Evolutionary conservation across 2,329 filamentous ascomycete species (phyloP).

Genomic region (Fusarium mangiferae): DNA sequence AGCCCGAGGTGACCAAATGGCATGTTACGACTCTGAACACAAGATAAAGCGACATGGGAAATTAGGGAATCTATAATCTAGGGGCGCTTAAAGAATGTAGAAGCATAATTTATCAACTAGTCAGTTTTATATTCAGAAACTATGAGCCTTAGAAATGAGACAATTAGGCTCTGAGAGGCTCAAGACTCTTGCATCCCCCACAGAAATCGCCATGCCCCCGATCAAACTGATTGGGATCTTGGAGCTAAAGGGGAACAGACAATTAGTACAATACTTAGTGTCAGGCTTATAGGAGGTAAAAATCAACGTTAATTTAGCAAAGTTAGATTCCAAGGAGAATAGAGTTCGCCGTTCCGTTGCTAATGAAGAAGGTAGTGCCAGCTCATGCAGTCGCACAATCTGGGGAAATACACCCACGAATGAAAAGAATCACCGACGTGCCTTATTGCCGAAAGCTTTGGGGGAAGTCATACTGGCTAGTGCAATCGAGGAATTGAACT

Average conservation of each 20-base stretch:
- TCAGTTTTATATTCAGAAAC: no score
- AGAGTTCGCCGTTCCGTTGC: neutral
- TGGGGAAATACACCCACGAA: neutral
- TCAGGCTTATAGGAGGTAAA: rapidly evolving
- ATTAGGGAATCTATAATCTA: no score
- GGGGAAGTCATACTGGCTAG: neutral
- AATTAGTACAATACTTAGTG: rapidly evolving
- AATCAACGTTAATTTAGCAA: neutral
- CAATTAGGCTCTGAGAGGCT: neutral
- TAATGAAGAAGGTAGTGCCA: neutral
- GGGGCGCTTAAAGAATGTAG: no score
- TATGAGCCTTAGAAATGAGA: neutral
- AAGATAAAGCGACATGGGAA: no score
- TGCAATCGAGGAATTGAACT: no score
- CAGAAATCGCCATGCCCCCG: neutral
- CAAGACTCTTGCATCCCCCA: rapidly evolving
- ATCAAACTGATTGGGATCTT: rapidly evolving
- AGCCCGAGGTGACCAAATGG: no score
- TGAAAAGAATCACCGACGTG: neutral
- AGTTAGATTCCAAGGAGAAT: neutral
- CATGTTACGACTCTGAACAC: no score
- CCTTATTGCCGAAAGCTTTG: neutral
- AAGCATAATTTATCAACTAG: no score
- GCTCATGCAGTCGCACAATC: neutral
- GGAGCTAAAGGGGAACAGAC: no score